Evolutionary conservation across 2,329 filamentous ascomycete genomes (phyloP), one percentile per base, ranked within the genome.

Genomic region (Xylariaceae sp.): DNA sequence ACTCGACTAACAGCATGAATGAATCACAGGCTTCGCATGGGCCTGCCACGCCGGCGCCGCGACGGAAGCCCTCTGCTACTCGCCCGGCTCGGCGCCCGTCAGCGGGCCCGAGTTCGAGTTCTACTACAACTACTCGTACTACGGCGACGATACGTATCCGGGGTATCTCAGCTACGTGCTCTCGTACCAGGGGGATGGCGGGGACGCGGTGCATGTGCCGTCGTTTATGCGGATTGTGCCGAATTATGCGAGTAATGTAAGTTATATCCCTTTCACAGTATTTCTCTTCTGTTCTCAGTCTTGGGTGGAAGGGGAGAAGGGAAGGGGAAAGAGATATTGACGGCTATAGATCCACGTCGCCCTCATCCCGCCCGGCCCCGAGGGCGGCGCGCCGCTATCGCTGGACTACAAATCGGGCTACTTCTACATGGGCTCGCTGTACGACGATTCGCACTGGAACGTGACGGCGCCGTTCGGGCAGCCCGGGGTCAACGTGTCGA

Each of bases 121-220:
- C 56, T 64, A 60, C 55, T 62, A 64, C 23, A 64, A 64, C 55
- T 64, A 64, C 55, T 55, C 62, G 7, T 54, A 17, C 45, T 48
- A 49, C 15, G 52, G 52, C 8, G 23, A 1, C 30, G 11, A 44
- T 9, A 37, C 5, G n/a, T 58, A 56, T 50, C 55, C 59, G 7
- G 62, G 62, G 9, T 45, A 3, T 15, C 53, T 64, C n/a, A 60
- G 55, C 60, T 62, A 62, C n/a, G 10, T 54, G 0, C 53, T 58
- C 15, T 6, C 48, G 4, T 62, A 59, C n/a, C 13, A 51, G n/a
- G 59, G 50, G 1, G 30, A 1, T 4, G 50, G 56, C 10, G 62
- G 55, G 4, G 13, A 6, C 1, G 4, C 9, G 1, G 53, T 60
- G 3, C 37, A 57, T 8, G 55, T 62, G 10, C 54, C 62, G n/a